Base-by-base conservation (phyloP, 2,329 filamentous ascomycete species). In the Chaetomium strumarium region DNA sequence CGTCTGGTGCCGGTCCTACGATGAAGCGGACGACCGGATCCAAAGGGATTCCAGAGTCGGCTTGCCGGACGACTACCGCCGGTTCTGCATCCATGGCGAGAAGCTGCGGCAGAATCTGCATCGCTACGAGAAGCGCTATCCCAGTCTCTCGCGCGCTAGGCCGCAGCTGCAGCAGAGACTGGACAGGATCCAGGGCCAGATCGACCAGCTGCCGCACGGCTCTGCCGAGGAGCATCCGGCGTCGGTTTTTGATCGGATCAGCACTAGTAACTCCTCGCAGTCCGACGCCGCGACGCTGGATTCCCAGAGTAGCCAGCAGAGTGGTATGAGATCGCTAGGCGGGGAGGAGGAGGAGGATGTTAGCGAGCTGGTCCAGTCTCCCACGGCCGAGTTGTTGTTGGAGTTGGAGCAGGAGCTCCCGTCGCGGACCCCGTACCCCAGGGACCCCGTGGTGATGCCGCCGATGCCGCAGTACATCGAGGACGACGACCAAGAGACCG, bases 241-340 rank as follows among this genome's bases (percentile, higher is more conserved):
- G 0, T 79, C 75, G 0, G 74, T 80, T 1, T 80, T 80, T 51
- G 76, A 80, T 55, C 69, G 74, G 17, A 70, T 71, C 3, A 76
- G 72, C 55, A 76, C 71, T 52, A n/a, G n/a, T n/a, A n/a, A n/a
- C n/a, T 63, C 72, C 8, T 79, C 76, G 0, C 75, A 77, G 52
- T 69, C 69, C 5, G 72, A 73, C 19, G 72, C 74, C 8, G 67
- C 69, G n/a, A 72, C 70, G 0, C 68, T 71, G 1, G 63, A 66
- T 5, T 70, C 67, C 51, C 65, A 67, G 30, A 64, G 53, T 45
- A 72, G 67, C 47, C 39, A 66, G 34, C 60, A 56, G 24, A 58
- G 58, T 20, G 55, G 56, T 50, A 52, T 53, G 31, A 48, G 38
- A 2, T 55, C 53, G 6, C 29, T 57, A 12, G 42, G 19, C 13